Evolutionary conservation across 2,329 filamentous ascomycete genomes (phyloP).

Genomic region (Aspergillus hortae): DNA sequence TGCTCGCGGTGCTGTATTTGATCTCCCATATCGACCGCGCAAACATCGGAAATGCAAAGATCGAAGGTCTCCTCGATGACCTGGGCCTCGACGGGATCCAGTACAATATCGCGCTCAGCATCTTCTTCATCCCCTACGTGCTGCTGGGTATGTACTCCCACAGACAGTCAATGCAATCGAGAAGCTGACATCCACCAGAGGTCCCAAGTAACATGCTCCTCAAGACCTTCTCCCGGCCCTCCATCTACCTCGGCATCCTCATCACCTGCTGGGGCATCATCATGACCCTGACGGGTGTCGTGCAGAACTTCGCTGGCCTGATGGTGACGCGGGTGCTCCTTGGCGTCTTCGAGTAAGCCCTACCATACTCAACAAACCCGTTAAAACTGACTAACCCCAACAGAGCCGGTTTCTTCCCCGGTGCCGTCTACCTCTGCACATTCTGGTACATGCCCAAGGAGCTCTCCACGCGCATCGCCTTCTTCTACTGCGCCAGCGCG

Average conservation of each 20-base stretch:
- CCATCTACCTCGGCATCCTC: slow-evolving; percentile 23
- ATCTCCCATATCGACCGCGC: slow-evolving; percentile 26
- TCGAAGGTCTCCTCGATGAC: slow-evolving; percentile 20
- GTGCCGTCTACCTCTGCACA: slow-evolving; percentile 21
- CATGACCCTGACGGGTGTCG: slow-evolving; percentile 49
- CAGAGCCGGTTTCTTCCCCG: slow-evolving; percentile 24
- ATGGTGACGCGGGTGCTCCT: slow-evolving; percentile 1
- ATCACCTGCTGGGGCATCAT: slow-evolving; percentile 44
- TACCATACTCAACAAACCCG: background rate
- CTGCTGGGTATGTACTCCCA: slow-evolving; percentile 8
- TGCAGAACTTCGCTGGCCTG: slow-evolving; percentile 34
- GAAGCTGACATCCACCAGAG: slow-evolving; percentile 5
- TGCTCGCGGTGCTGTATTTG: slow-evolving; percentile 19
- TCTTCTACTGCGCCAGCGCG: slow-evolving; percentile 77
- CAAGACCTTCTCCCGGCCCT: slow-evolving; percentile 22
- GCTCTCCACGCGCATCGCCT: slow-evolving; percentile 68
- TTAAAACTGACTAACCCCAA: background rate
- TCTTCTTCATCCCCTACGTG: slow-evolving; percentile 9
- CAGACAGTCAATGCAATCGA: background rate
- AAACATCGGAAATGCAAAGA: slow-evolving; percentile 29
- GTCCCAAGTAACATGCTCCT: slow-evolving; percentile 16
- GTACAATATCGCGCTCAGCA: slow-evolving; percentile 18
- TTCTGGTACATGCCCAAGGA: slow-evolving; percentile 72
- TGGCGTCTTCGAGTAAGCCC: slow-evolving; percentile 7
- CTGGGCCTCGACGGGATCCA: slow-evolving; percentile 19